Conservation (phyloP, 169 alveolate genomes). For the Plasmodium fragile region DNA sequence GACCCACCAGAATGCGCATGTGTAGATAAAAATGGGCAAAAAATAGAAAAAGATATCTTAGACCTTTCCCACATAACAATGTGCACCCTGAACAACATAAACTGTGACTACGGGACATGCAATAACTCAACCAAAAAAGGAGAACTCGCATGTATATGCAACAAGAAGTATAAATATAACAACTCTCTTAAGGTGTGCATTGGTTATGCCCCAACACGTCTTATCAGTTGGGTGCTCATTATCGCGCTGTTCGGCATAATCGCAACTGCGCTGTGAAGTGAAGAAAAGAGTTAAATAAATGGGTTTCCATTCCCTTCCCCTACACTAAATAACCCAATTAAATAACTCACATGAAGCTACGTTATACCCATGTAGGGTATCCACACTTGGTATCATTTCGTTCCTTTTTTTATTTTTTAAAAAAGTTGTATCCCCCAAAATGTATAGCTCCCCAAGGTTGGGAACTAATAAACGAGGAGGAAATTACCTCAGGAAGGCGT, state of each 20-base stretch:
- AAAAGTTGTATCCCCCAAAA: not conserved
- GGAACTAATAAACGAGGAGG: not conserved
- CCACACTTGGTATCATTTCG: not conserved
- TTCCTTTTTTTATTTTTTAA: not conserved
- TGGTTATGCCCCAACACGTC: not conserved
- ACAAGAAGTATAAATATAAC: conserved; percentile 50
- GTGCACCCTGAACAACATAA: conserved; percentile 62
- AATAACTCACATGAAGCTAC: not conserved
- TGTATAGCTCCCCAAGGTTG: not conserved
- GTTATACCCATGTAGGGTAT: not conserved
- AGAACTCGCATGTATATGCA: conserved; percentile 55
- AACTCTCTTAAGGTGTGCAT: conserved; percentile 24
- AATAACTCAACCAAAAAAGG: conserved; percentile 24
- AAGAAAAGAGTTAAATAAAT: not conserved
- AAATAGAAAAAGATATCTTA: conserved; percentile 18
- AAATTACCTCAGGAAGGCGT: not conserved
- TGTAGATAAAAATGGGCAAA: conserved; percentile 35
- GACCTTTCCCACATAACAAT: conserved; percentile 57
- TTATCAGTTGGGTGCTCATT: conserved; percentile 3
- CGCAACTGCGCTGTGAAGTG: conserved; percentile 12
- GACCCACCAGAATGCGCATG: conserved; percentile 34
- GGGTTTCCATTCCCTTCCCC: not conserved
- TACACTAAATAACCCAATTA: not conserved
- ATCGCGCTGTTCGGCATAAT: not conserved
- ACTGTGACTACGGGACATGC: conserved; percentile 56